Percentiles rank a stretch among this genome's conserved stretches.
Conservation (phyloP, 345 rosid species). For the Microthlaspi erraticum region DNA sequence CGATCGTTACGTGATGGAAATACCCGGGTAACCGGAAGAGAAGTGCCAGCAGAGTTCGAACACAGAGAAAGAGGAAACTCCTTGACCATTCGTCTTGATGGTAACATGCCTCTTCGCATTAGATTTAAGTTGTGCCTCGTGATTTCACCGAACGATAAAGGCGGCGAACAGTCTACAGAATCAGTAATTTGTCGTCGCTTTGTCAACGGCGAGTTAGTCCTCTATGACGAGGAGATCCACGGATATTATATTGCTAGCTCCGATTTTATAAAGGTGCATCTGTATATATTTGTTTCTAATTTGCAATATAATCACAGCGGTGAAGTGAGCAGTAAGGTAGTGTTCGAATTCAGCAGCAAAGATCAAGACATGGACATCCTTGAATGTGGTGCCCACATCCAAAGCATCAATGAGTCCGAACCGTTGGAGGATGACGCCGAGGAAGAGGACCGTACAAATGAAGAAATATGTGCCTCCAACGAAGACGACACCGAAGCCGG, state of each 20-base stretch:
- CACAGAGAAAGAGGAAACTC: background rate
- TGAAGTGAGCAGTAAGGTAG: background rate
- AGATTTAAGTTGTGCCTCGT: background rate
- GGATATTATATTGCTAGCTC: background rate
- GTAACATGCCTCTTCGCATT: background rate
- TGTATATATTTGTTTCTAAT: background rate
- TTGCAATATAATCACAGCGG: too few species aligned
- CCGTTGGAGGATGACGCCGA: background rate
- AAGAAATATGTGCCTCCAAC: too few species aligned
- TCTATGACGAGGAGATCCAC: too few species aligned
- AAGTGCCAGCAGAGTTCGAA: background rate
- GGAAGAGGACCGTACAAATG: too few species aligned
- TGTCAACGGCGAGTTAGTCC: background rate
- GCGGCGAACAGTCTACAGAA: too few species aligned
- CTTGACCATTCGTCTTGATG: background rate
- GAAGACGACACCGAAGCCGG: background rate
- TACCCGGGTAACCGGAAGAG: background rate
- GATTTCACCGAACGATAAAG: background rate
- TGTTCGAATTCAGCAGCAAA: background rate
- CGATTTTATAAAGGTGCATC: background rate
- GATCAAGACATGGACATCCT: background rate
- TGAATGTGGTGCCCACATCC: background rate
- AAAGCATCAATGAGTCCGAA: background rate
- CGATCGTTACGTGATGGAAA: rapidly evolving
- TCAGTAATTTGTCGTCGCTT: background rate